These are phyloP conservation scores for Trichoderma asperellum DNA, from an alignment of 2,329 filamentous ascomycete genomes.

Conservation along the genomic window DNA sequence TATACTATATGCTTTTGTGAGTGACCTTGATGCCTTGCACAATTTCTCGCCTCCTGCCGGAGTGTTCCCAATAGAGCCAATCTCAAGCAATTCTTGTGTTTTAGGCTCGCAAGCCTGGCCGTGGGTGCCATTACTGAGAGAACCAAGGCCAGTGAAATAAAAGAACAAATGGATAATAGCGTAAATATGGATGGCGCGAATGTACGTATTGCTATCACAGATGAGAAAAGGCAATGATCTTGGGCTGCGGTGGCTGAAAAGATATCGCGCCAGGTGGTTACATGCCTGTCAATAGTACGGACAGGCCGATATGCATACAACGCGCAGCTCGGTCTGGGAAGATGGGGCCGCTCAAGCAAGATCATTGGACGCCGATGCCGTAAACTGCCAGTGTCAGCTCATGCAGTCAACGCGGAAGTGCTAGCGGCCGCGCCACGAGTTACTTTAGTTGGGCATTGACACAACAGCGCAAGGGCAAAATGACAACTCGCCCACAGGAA, in stretches of 20 bases:
- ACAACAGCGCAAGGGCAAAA: conserved; percentile 27
- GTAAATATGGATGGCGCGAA: background rate
- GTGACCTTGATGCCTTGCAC: background rate
- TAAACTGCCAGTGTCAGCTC: conserved; percentile 15
- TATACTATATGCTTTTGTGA: background rate
- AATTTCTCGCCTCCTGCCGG: no score
- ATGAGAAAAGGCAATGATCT: background rate
- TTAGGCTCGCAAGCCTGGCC: no score
- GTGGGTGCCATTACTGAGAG: no score
- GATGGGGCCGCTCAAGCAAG: background rate
- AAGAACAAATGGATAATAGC: no score
- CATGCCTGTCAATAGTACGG: conserved; percentile 20
- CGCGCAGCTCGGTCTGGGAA: conserved; percentile 20
- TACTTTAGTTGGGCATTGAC: background rate
- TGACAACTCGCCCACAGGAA: conserved; percentile 36
- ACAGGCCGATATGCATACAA: conserved; percentile 14
- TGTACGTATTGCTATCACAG: background rate
- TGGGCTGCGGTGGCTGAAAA: background rate
- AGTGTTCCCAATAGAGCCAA: no score
- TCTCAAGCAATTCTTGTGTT: no score
- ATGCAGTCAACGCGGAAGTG: background rate
- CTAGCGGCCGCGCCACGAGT: conserved; percentile 4
- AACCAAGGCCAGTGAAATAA: no score
- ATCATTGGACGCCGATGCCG: conserved; percentile 18
- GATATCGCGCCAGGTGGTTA: background rate